Base-by-base conservation (phyloP, 805 yeast genomes). In the Ogataea philodendri region DNA sequence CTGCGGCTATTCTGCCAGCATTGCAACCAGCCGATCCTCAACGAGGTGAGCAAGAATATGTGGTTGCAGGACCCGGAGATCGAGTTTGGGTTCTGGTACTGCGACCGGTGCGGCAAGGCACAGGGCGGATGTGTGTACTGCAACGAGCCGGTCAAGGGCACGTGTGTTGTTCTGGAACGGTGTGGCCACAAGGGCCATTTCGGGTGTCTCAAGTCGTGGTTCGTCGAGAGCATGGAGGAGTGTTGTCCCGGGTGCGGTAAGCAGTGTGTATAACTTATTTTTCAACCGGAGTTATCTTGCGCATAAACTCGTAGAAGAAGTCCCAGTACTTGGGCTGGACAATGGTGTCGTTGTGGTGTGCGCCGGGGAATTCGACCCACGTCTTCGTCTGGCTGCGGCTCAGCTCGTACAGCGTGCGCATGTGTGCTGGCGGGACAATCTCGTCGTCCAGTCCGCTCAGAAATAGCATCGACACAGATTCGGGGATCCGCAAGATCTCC, bases 101-200 rank as follows among this genome's bases (percentile, higher is more conserved):
- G 97, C 62, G 86, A 78, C 35, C 69, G 67, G 15, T 89, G 97
- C 57, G 62, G 69, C 8, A 65, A 61, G 32, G 64, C 65, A 10
- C 78, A 77, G 42, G 80, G 77, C 40, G 71, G 78, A n/a, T 89
- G 97, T 59, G 69, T 80, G 17, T 74, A 80, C 42, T 89, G 97
- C 58, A 71, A 81, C 43, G 82, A 74, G 52, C 86, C 95, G 1
- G 67, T 89, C 50, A 76, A 74, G 46, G 94, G 94, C 1, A 65
- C 84, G 37, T 70, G 80, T 10, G 73, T 84, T 10, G 72, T 65
- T 42, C 62, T 67, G 42, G 56, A 83, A 32, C 72, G 66, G 16
- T 90, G 97, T 65, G 97, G 96, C 0, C 97, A 90, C 59, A 69
- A 78, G 38, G 88, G 90, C 1, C 97, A 90, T 61, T 77, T 77